Base-by-base conservation (phyloP, 129 eudicot genomes). In the Silybum marianum region DNA sequence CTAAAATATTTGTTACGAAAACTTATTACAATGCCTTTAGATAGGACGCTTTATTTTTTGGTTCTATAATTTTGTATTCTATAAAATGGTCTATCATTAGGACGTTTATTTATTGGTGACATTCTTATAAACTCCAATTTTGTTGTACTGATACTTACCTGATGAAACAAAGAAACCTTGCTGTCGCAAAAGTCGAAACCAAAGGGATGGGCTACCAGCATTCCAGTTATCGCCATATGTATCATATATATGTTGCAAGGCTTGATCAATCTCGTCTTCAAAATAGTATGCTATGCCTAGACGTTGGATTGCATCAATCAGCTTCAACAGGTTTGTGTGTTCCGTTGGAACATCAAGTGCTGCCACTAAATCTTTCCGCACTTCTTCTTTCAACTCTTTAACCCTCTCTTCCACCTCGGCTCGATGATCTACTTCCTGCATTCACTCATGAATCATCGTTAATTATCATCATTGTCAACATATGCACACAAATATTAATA, bases 201-300 rank as follows among this genome's bases (percentile, higher is more conserved):
- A 66, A 4, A 84, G 88, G 48, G 90, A 69, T 22, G 73, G 67
- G 1, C 5, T 12, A 51, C 21, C 62, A 0, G n/a, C 21, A 25
- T 77, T 54, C 3, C 84, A 82, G 44, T 83, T 84, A 18, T 70
- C 36, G 1, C 38, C 71, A 42, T 51, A 70, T 0, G 42, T 67
- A 1, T 74, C 54, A 24, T 65, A 68, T 0, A 70, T 66, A 13
- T 68, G 39, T 0, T 58, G 36, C 10, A 89, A 76, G 8, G 72
- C 32, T 10, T 38, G 7, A 0, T 81, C 86, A 12, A 89, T 78
- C 60, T 86, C 88, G 10, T 69, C n/a, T 30, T 86, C 88, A 62
- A 86, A 89, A 74, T 86, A 88, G 65, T 89, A 86, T 6, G 70
- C 54, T 22, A 89, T 71, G 21, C 90, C 88, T 9, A 86, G 88